phyloP scores from a whole-genome alignment of 2,329 filamentous ascomycete genomes.

The Claviceps maximensis region DNA sequence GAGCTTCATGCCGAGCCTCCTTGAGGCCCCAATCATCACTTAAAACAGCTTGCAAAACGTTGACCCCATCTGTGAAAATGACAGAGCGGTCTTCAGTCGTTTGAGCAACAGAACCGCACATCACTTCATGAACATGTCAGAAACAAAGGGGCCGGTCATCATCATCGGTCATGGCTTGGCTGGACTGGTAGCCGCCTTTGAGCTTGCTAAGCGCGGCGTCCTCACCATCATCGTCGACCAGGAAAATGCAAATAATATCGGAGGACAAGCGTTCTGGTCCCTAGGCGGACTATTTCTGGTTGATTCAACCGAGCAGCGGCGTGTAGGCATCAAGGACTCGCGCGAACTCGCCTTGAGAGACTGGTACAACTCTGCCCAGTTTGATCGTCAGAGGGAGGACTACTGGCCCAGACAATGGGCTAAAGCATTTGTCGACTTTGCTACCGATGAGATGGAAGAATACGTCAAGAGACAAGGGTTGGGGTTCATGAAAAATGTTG shows the following conservation, averaged over 20 bases:
- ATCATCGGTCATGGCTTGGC: conserved; percentile 44
- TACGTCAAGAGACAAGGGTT: conserved; percentile 42
- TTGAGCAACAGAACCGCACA: not conserved
- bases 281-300: conserved; percentile 49
- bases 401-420: conserved; percentile 48
- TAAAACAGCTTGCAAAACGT: too few species aligned
- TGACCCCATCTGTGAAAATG: not conserved
- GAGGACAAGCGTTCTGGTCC: conserved; percentile 52
- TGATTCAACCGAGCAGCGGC: conserved; percentile 41
- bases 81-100: not conserved
- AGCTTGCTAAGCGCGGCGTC: conserved; percentile 37
- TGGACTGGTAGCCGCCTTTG: conserved; percentile 46
- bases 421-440: conserved; percentile 51
- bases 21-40: not conserved
- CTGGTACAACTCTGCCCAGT: conserved; percentile 44
- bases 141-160: conserved; percentile 28
- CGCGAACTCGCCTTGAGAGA: conserved; percentile 44
- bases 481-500: conserved; percentile 39
- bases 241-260: conserved; percentile 41
- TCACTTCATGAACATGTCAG: conserved; percentile 17
- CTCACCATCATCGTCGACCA: conserved; percentile 42
- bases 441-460: conserved; percentile 41
- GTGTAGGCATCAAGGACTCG: conserved; percentile 44
- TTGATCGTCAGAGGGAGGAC: conserved; percentile 44
- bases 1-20: not conserved